Conservation (phyloP, 345 rosid genomes). For the Camelina hispida region DNA sequence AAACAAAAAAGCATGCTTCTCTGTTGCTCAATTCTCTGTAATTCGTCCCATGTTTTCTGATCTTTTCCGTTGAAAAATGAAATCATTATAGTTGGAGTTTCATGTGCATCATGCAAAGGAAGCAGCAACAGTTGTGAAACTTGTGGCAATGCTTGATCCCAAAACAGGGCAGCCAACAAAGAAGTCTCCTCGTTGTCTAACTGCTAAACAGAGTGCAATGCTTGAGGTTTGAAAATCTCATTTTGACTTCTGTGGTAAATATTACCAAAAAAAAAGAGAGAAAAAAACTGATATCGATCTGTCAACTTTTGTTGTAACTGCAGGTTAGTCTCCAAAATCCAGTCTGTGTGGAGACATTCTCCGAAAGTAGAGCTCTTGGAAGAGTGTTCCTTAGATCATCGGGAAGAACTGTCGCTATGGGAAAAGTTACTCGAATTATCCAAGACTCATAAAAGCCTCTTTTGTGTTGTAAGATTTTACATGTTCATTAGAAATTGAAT, state of each 20-base stretch:
- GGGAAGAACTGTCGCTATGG: constrained; percentile 86
- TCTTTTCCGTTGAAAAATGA: constrained; percentile 18
- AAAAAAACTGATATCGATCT: neutral
- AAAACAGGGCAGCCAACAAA: constrained; percentile 85
- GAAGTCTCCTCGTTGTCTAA: constrained; percentile 81
- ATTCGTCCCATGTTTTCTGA: constrained; percentile 4
- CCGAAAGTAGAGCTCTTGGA: constrained; percentile 80
- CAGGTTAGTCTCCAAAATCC: constrained; percentile 68
- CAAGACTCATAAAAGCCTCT: constrained; percentile 42
- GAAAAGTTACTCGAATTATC: constrained; percentile 66
- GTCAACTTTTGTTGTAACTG: constrained; percentile 27
- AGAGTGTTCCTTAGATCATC: constrained; percentile 78
- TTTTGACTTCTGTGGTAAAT: neutral
- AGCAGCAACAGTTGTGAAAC: constrained; percentile 72
- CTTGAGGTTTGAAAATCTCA: constrained; percentile 62
- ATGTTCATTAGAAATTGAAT: constrained; percentile 16
- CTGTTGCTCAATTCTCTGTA: neutral
- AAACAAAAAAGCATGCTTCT: neutral
- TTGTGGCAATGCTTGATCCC: constrained; percentile 71
- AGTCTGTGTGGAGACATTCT: constrained; percentile 73
- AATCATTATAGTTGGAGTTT: constrained; percentile 71
- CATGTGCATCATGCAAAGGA: constrained; percentile 88
- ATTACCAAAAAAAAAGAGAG: neutral
- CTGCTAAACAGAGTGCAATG: constrained; percentile 77
- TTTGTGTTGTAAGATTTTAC: constrained; percentile 11